phyloP scores from a whole-genome alignment of 2,329 filamentous ascomycete genomes.

The Cadophora sp. region DNA sequence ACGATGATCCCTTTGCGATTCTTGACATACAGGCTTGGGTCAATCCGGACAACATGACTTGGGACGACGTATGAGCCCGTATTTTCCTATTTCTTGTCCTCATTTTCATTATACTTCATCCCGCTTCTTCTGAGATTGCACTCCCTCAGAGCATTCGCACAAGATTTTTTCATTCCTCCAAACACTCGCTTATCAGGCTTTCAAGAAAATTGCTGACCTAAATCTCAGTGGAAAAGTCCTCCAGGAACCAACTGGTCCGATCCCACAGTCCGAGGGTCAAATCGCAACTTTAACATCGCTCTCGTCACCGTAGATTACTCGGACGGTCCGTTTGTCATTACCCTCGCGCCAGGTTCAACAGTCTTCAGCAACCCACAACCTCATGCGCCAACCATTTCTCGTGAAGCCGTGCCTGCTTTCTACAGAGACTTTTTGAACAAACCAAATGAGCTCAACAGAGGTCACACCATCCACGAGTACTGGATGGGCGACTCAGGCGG shows the following conservation, averaged over 20 bases:
- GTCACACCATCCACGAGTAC: slow-evolving; percentile 33
- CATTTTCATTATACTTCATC: not conserved
- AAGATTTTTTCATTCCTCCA: not conserved
- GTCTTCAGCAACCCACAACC: slow-evolving; percentile 31
- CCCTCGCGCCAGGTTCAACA: slow-evolving; percentile 23
- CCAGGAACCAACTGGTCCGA: slow-evolving; percentile 30
- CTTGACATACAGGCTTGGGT: slow-evolving; percentile 16
- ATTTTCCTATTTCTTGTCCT: not conserved
- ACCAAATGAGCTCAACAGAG: slow-evolving; percentile 27
- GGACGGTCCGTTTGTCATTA: slow-evolving; percentile 25
- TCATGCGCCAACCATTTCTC: slow-evolving; percentile 13
- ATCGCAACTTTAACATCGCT: slow-evolving; percentile 33
- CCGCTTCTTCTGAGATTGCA: not conserved
- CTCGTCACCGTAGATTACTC: slow-evolving; percentile 28
- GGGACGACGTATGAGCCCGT: slow-evolving; percentile 1
- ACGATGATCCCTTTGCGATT: slow-evolving; percentile 17
- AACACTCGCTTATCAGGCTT: not conserved
- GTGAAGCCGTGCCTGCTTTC: slow-evolving; percentile 25
- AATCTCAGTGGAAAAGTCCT: slow-evolving; percentile 21
- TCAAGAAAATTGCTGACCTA: not conserved
- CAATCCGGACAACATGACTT: slow-evolving; percentile 18
- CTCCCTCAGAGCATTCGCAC: not conserved
- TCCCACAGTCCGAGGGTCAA: slow-evolving; percentile 24
- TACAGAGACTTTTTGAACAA: slow-evolving; percentile 31
- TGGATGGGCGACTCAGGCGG: slow-evolving; percentile 32